A percentile compares a stretch with the other conserved stretches of the same genome.
These are phyloP conservation scores for Wickerhamiella spandovensis DNA, from an alignment of 805 yeast species.

Conservation along the genomic window DNA sequence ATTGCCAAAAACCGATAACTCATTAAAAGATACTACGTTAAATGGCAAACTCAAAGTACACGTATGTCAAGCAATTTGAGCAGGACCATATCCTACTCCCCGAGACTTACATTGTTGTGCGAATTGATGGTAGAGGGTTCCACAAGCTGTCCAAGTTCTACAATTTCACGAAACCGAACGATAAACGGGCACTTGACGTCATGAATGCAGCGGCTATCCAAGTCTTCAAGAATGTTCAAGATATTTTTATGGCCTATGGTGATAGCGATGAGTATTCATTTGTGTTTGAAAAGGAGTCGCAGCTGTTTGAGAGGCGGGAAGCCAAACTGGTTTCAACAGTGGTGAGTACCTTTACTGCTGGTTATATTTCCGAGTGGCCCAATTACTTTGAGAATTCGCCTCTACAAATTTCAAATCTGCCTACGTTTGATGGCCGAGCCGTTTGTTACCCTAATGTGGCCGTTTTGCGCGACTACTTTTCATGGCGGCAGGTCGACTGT, in stretches of 20 bases:
- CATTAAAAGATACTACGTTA: no score
- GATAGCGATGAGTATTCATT: conserved; percentile 93
- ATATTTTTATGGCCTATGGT: conserved; percentile 73
- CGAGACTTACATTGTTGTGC: conserved; percentile 64
- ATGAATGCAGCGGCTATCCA: conserved; percentile 72
- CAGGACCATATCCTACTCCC: conserved; percentile 59
- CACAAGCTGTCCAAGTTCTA: conserved; percentile 64
- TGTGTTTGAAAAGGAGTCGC: conserved; percentile 49
- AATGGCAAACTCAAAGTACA: conserved; percentile 73
- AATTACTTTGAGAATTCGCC: conserved; percentile 39
- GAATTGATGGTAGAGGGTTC: conserved; percentile 91
- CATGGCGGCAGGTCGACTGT: conserved; percentile 92
- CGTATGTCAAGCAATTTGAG: conserved; percentile 77
- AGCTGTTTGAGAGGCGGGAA: conserved; percentile 69
- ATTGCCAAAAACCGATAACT: no score
- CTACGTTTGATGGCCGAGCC: conserved; percentile 85
- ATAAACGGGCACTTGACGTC: conserved; percentile 53
- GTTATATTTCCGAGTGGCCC: conserved; percentile 59
- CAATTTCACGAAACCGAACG: conserved; percentile 79
- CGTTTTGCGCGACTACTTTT: conserved; percentile 62
- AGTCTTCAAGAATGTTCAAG: conserved; percentile 53
- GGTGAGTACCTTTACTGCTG: conserved; percentile 68
- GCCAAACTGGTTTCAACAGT: conserved; percentile 69
- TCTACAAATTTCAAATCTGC: conserved; percentile 42
- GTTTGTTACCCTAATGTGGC: conserved; percentile 61